Conservation (phyloP, 768 basidiomycete genomes). For the Boletus vermiculosoides region DNA sequence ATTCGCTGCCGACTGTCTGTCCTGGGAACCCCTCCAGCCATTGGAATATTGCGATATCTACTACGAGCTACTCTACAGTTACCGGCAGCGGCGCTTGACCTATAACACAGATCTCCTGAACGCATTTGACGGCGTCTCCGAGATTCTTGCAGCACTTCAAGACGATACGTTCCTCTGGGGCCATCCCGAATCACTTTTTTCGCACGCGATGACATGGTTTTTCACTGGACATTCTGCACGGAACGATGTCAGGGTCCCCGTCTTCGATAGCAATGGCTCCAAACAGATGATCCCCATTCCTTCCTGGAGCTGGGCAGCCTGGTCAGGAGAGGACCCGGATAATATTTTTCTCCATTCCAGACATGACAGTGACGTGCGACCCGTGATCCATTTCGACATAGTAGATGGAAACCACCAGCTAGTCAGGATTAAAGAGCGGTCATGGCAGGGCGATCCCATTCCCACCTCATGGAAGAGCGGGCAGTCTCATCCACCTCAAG, state of each 20-base stretch:
- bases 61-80: background rate
- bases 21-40: background rate
- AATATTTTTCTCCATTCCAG: background rate
- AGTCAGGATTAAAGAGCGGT: background rate
- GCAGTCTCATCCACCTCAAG: background rate
- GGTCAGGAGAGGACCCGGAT: background rate
- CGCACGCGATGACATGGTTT: conserved; percentile 9
- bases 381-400: conserved; percentile 8
- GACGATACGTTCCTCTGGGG: conserved; percentile 16
- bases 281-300: conserved; percentile 8
- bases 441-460: background rate
- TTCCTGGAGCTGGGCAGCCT: conserved; percentile 21
- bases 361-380: background rate
- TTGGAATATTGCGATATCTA: background rate
- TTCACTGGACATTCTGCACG: background rate
- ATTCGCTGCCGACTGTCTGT: background rate
- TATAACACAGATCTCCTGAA: conserved; percentile 18
- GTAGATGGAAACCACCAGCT: background rate
- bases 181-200: conserved; percentile 16
- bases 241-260: background rate
- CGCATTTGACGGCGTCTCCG: conserved; percentile 15
- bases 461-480: background rate
- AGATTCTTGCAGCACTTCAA: conserved; percentile 10
- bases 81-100: conserved; percentile 11
- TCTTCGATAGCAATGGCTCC: conserved; percentile 6